Evolutionary conservation across 306 rosid genomes (phyloP).

Genomic region (Prunus kanzakura): DNA sequence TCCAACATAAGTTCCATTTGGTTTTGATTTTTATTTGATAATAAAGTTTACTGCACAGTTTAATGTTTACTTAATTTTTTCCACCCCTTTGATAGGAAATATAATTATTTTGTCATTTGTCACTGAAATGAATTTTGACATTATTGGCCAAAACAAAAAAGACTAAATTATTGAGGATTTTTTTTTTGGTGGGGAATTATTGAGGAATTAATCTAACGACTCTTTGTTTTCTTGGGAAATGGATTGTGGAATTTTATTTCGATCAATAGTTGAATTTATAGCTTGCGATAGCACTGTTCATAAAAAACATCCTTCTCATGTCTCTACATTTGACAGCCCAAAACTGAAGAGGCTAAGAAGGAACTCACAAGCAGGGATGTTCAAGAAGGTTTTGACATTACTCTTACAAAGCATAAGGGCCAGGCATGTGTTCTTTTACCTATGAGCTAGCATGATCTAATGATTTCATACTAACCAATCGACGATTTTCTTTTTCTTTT

Average conservation of each 20-base stretch:
- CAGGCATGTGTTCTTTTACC: slow-evolving; percentile 47
- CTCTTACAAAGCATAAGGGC: slow-evolving; percentile 87
- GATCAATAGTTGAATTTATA: background rate
- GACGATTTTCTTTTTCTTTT: background rate
- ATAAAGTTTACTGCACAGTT: background rate
- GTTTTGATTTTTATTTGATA: background rate
- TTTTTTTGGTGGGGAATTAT: background rate
- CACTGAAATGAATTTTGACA: background rate
- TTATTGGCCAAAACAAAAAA: background rate
- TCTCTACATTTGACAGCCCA: slow-evolving; percentile 60
- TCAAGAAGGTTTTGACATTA: slow-evolving; percentile 75
- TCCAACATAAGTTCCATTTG: background rate
- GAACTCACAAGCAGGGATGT: slow-evolving; percentile 80
- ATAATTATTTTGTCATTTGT: background rate
- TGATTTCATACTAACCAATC: background rate
- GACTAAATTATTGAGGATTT: background rate
- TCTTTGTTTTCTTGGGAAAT: background rate
- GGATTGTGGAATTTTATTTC: background rate
- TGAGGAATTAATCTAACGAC: background rate
- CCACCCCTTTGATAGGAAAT: background rate
- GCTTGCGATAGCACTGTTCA: background rate
- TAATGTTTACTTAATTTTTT: background rate
- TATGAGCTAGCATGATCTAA: background rate
- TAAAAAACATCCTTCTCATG: slow-evolving; percentile 6
- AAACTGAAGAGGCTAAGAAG: slow-evolving; percentile 83